phyloP scores from a whole-genome alignment of 2,329 filamentous ascomycete species.

The Trichoderma asperellum region DNA sequence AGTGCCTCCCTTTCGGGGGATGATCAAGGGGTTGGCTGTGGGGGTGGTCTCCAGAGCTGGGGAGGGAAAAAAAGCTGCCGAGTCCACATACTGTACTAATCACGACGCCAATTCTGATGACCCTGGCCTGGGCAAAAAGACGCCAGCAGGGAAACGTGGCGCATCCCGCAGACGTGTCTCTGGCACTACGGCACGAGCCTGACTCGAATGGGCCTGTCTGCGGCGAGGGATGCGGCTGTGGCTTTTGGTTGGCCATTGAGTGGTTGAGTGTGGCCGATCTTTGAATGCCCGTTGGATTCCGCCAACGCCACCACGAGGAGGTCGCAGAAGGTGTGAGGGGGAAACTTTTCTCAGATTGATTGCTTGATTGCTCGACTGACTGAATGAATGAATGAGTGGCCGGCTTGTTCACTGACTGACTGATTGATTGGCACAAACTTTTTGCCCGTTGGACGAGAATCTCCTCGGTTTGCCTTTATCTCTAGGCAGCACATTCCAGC shows the following conservation, averaged over 20 bases:
- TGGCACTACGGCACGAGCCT: conserved; percentile 29
- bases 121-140: neutral
- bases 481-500: conserved; percentile 1
- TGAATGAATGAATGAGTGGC: neutral
- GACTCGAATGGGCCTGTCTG: conserved; percentile 26
- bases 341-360: conserved; percentile 19
- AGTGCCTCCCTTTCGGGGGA: conserved; percentile 21
- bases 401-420: neutral
- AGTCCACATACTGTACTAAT: neutral
- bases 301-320: conserved; percentile 20
- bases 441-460: neutral
- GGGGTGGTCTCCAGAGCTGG: conserved; percentile 15
- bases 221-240: neutral
- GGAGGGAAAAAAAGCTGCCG: neutral
- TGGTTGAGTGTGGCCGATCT: conserved; percentile 5
- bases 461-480: neutral
- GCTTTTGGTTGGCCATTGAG: conserved; percentile 14
- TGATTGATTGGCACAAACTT: neutral
- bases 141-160: conserved; percentile 26
- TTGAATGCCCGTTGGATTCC: conserved; percentile 12
- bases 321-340: conserved; percentile 3
- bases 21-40: conserved; percentile 27
- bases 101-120: neutral
- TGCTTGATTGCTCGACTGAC: neutral
- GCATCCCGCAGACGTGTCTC: conserved; percentile 27